phyloP scores from a whole-genome alignment of 495 filamentous ascomycete species.

The Tuber magnatum region DNA sequence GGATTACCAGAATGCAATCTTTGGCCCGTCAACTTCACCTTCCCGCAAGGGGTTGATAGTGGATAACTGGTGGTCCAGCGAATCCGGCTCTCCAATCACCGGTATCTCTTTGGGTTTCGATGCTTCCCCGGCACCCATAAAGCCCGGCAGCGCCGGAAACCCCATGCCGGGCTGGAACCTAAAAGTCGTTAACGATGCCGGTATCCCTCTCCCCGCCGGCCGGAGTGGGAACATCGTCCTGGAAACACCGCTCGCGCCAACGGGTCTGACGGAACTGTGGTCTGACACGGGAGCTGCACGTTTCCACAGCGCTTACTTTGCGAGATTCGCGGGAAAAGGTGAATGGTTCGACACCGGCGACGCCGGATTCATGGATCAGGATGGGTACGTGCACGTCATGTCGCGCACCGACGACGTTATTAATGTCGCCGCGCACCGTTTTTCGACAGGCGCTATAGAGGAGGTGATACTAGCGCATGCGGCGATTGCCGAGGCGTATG shows the following conservation, averaged over 20 bases:
- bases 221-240: constrained; percentile 91
- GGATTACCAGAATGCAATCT: constrained; percentile 66
- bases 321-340: constrained; percentile 65
- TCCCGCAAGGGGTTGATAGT: constrained; percentile 54
- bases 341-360: constrained; percentile 78
- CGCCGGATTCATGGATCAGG: constrained; percentile 72
- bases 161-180: constrained; percentile 89
- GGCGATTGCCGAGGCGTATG: constrained; percentile 67
- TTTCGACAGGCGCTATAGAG: constrained; percentile 83
- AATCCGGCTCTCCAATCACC: constrained; percentile 83
- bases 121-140: constrained; percentile 44
- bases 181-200: constrained; percentile 70
- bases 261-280: constrained; percentile 78
- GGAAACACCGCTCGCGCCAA: constrained; percentile 71
- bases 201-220: constrained; percentile 57
- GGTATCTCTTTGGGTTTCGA: constrained; percentile 57
- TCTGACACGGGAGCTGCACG: constrained; percentile 59
- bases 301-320: constrained; percentile 74
- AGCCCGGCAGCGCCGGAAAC: constrained; percentile 80
- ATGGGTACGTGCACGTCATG: constrained; percentile 66
- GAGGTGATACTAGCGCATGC: constrained; percentile 80
- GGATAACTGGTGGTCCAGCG: constrained; percentile 96
- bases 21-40: constrained; percentile 34
- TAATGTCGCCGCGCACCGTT: constrained; percentile 88
- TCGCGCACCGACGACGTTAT: constrained; percentile 78